A percentile compares a stretch with the other conserved stretches of the same genome.
Conservation (phyloP, 768 basidiomycete species). For the Tylopilus intermedius region DNA sequence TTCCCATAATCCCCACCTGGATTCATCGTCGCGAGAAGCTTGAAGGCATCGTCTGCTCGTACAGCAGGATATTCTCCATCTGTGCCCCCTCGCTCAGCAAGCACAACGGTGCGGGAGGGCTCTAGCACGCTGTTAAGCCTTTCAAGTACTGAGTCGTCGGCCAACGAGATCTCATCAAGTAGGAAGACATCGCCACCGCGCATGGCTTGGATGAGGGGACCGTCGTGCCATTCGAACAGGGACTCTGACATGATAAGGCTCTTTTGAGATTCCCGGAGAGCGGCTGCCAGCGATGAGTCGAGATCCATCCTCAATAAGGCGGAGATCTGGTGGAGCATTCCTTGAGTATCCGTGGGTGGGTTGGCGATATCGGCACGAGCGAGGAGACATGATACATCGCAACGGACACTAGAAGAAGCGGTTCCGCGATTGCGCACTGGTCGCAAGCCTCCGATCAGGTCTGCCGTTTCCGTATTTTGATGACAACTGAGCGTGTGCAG, state of each 20-base stretch:
- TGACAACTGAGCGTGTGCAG: slow-evolving; percentile 88
- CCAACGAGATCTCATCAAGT: slow-evolving; percentile 94
- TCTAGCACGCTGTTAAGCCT: slow-evolving; percentile 97
- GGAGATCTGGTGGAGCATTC: slow-evolving; percentile 25
- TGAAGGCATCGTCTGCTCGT: slow-evolving; percentile 64
- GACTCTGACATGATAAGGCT: slow-evolving; percentile 53
- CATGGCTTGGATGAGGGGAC: slow-evolving; percentile 95
- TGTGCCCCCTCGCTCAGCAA: slow-evolving; percentile 87
- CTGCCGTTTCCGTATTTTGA: slow-evolving; percentile 97
- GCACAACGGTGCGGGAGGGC: slow-evolving; percentile 76
- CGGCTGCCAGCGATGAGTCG: slow-evolving; percentile 26
- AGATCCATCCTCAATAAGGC: slow-evolving; percentile 25
- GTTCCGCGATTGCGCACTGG: slow-evolving; percentile 75
- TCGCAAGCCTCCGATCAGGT: slow-evolving; percentile 89
- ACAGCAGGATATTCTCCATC: slow-evolving; percentile 64
- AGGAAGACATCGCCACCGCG: slow-evolving; percentile 76
- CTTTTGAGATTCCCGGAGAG: slow-evolving; percentile 40
- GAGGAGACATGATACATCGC: slow-evolving; percentile 40
- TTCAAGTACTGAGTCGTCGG: slow-evolving; percentile 97
- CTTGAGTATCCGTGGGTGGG: slow-evolving; percentile 20
- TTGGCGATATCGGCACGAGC: slow-evolving; percentile 35
- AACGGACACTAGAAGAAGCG: slow-evolving; percentile 45
- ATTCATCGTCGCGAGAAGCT: slow-evolving; percentile 97
- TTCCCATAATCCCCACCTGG: slow-evolving; percentile 99
- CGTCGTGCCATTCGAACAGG: slow-evolving; percentile 96